Evolutionary conservation across 306 rosid species (phyloP).

Genomic region (Abrus pulchellus): DNA sequence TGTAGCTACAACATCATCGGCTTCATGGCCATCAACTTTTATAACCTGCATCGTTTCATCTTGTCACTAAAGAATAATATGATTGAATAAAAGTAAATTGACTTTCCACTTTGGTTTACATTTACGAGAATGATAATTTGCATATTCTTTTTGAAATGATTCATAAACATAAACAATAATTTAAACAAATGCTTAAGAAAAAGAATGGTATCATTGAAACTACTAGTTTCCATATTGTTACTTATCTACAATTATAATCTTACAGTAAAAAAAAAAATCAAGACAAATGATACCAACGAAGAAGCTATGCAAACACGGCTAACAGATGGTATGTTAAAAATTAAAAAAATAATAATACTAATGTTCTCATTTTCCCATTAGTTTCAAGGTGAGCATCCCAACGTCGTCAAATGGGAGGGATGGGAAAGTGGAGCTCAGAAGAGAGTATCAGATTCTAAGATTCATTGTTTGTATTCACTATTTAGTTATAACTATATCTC

Average conservation of each 20-base stretch:
- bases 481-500: not conserved
- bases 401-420: not conserved
- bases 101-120: slow-evolving; percentile 7
- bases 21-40: slow-evolving; percentile 84
- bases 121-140: not conserved
- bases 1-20: slow-evolving; percentile 96
- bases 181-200: slow-evolving; percentile 16
- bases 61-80: slow-evolving; percentile 32
- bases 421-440: not conserved
- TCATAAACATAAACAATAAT: not conserved
- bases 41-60: slow-evolving; percentile 60
- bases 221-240: not conserved
- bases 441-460: not conserved
- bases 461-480: slow-evolving; percentile 1
- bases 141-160: slow-evolving; percentile 19
- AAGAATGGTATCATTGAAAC: not conserved
- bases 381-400: not conserved
- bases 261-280: not conserved
- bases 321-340: not conserved
- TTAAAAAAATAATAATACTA: not conserved
- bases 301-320: slow-evolving; percentile 10
- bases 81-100: not conserved
- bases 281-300: slow-evolving; percentile 13
- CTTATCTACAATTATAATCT: slow-evolving; percentile 17
- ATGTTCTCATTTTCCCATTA: slow-evolving; percentile 2